Conservation (phyloP, 2,329 filamentous ascomycete genomes). For the Tolypocladium sp. region DNA sequence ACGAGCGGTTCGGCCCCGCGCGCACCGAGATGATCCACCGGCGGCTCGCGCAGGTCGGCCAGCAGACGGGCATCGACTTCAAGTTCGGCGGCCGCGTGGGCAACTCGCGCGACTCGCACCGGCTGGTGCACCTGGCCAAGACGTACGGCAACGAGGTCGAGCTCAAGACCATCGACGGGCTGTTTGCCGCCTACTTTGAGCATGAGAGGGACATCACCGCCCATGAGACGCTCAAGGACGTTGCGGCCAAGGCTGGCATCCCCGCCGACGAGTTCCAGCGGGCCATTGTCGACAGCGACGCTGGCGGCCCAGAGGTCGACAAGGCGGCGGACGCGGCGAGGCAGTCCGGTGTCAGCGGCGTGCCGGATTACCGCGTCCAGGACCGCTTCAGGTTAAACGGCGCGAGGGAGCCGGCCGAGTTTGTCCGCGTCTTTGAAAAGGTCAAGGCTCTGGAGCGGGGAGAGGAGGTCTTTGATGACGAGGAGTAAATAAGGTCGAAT, state of each 20-base stretch:
- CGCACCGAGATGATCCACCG: conserved; percentile 31
- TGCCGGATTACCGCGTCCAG: conserved; percentile 68
- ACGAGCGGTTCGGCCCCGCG: conserved; percentile 52
- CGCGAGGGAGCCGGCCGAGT: conserved; percentile 56
- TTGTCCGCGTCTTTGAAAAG: conserved; percentile 56
- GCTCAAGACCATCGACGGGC: conserved; percentile 41
- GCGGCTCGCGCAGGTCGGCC: conserved; percentile 20
- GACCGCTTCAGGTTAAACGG: conserved; percentile 57
- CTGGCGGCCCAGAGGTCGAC: conserved; percentile 33
- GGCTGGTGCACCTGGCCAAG: conserved; percentile 40
- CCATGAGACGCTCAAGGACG: conserved; percentile 22
- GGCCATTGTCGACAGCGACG: conserved; percentile 32
- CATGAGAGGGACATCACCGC: conserved; percentile 32
- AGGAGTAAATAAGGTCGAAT: background rate
- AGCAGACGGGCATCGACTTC: conserved; percentile 29
- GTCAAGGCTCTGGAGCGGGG: conserved; percentile 26
- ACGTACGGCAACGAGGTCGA: conserved; percentile 40
- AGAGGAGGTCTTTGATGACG: background rate
- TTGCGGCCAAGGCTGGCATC: conserved; percentile 34
- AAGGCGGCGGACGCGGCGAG: conserved; percentile 16
- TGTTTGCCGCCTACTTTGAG: conserved; percentile 35
- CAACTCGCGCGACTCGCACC: conserved; percentile 36
- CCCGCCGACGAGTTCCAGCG: conserved; percentile 25
- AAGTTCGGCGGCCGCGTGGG: conserved; percentile 42
- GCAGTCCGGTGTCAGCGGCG: conserved; percentile 43